phyloP scores from a whole-genome alignment of 2,329 filamentous ascomycete species.

The Colletotrichum endophyticum region DNA sequence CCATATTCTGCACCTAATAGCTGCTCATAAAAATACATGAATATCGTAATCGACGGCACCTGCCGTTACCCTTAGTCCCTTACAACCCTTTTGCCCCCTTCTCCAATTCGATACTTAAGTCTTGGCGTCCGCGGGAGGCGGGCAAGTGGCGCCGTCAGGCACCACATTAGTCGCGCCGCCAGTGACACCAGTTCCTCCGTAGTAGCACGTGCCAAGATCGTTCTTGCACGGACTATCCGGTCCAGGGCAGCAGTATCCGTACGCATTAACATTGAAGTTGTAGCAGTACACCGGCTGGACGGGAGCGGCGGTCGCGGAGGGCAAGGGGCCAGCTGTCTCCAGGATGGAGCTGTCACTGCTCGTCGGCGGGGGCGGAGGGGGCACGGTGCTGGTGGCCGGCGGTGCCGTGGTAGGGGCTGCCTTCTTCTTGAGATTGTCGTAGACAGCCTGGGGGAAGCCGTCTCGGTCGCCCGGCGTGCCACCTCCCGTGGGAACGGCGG shows the following conservation, averaged over 20 bases:
- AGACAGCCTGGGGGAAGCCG: not conserved
- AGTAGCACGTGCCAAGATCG: not conserved
- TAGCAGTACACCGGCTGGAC: not conserved
- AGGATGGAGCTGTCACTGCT: not conserved
- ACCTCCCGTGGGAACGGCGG: not conserved
- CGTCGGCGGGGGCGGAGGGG: not conserved
- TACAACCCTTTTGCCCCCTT: too few relatives aligned
- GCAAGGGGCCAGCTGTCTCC: accelerated
- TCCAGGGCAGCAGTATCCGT: not conserved
- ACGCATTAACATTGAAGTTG: not conserved
- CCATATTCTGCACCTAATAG: too few relatives aligned
- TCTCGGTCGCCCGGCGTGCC: not conserved
- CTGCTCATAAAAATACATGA: too few relatives aligned
- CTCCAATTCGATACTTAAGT: not conserved
- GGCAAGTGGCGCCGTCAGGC: not conserved
- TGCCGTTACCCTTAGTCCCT: not conserved
- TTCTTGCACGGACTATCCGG: not conserved
- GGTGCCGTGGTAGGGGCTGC: not conserved
- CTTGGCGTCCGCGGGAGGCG: not conserved
- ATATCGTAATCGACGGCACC: not conserved
- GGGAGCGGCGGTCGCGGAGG: not conserved
- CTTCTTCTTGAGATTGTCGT: not conserved
- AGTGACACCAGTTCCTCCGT: not conserved
- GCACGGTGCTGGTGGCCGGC: not conserved
- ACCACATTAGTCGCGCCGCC: not conserved